These are phyloP conservation scores for Penicillium sp. DNA, from an alignment of 2,329 filamentous ascomycete species.

Conservation along the genomic window DNA sequence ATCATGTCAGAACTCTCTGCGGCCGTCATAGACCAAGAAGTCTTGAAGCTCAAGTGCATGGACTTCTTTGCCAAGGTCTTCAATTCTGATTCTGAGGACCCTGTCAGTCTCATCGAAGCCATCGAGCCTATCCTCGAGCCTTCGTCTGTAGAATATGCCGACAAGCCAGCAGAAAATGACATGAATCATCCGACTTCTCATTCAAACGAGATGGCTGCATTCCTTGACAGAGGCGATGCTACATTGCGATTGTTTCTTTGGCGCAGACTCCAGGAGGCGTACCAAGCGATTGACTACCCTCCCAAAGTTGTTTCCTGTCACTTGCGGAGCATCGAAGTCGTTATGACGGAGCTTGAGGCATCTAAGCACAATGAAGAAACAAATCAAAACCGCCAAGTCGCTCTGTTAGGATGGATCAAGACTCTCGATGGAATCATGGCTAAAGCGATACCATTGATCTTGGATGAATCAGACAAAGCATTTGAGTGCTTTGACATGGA, in stretches of 20 bases:
- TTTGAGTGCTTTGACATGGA: constrained; percentile 84
- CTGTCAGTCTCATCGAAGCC: constrained; percentile 82
- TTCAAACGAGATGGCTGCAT: constrained; percentile 78
- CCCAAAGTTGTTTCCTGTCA: constrained; percentile 89
- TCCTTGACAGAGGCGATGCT: constrained; percentile 77
- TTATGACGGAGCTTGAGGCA: constrained; percentile 69
- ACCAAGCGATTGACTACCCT: constrained; percentile 77
- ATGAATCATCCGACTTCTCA: constrained; percentile 51
- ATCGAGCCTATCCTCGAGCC: constrained; percentile 89
- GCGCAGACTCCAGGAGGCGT: constrained; percentile 87
- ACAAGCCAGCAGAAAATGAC: constrained; percentile 20
- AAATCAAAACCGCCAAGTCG: constrained; percentile 65
- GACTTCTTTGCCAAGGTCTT: constrained; percentile 94
- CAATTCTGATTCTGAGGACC: constrained; percentile 76
- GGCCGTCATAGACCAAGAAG: constrained; percentile 82
- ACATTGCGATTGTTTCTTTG: constrained; percentile 85
- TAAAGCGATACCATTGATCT: constrained; percentile 67
- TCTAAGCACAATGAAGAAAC: constrained; percentile 58
- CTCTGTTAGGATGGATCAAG: constrained; percentile 75
- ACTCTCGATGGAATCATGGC: constrained; percentile 75
- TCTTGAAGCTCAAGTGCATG: constrained; percentile 90
- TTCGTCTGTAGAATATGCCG: constrained; percentile 34
- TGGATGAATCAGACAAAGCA: constrained; percentile 63
- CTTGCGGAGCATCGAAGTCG: constrained; percentile 80
- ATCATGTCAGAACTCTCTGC: constrained; percentile 85